These are phyloP conservation scores for Ambrosia artemisiifolia DNA, from an alignment of 129 eudicot genomes.

Conservation along the genomic window DNA sequence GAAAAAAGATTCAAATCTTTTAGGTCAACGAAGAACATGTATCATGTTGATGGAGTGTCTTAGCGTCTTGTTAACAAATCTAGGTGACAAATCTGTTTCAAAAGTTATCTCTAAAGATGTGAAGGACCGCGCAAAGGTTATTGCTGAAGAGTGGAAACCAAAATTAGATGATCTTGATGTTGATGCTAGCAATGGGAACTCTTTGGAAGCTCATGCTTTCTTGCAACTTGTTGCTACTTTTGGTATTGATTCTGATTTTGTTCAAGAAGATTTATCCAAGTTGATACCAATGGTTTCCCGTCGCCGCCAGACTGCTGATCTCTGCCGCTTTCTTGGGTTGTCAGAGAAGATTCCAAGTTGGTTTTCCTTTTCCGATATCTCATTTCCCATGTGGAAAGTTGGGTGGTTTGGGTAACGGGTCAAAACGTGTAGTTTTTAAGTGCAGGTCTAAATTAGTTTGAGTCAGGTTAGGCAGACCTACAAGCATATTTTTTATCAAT, in stretches of 20 bases:
- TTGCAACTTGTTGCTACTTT: slow-evolving; percentile 89
- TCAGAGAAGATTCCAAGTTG: slow-evolving; percentile 93
- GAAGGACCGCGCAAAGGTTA: slow-evolving; percentile 74
- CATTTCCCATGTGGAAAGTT: too few species aligned
- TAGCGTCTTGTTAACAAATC: slow-evolving; percentile 44
- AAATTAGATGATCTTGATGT: slow-evolving; percentile 82
- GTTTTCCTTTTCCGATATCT: slow-evolving; percentile 9
- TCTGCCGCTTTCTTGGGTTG: slow-evolving; percentile 94
- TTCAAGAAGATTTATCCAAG: slow-evolving; percentile 64
- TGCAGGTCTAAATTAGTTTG: too few species aligned
- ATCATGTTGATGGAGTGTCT: slow-evolving; percentile 97
- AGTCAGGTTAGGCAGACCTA: too few species aligned
- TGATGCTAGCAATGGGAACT: slow-evolving; percentile 93
- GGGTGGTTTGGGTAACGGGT: too few species aligned
- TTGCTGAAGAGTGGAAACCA: slow-evolving; percentile 96
- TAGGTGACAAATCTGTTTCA: slow-evolving; percentile 43
- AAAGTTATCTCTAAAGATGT: slow-evolving; percentile 50
- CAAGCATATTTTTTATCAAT: too few species aligned
- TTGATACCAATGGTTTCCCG: slow-evolving; percentile 95
- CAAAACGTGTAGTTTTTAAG: too few species aligned
- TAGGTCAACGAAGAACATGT: slow-evolving; percentile 85
- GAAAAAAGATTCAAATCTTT: slow-evolving; percentile 76
- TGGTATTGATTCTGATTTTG: slow-evolving; percentile 71
- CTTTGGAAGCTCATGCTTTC: slow-evolving; percentile 97
- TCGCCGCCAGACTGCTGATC: slow-evolving; percentile 93